Base-by-base conservation (phyloP, 2,329 filamentous ascomycete genomes). In the Sporothrix variecibatus region DNA sequence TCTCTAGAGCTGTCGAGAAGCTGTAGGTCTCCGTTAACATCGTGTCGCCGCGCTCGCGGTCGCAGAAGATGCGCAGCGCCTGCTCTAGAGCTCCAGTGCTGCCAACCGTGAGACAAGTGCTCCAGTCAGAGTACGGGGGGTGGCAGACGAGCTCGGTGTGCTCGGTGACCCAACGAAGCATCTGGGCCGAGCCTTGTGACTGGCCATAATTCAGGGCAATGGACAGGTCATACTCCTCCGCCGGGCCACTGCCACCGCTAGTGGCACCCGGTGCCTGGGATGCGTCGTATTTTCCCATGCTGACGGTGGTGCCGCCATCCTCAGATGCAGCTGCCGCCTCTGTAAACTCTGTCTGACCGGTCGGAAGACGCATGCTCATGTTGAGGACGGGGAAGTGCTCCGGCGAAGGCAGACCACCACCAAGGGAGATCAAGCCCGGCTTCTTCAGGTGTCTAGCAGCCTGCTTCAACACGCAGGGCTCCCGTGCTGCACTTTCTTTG, bases 151-250 rank as follows among this genome's bases (percentile, higher is more conserved):
- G 90, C 83, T 99, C 95, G 0, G 95, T 97, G 83, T 98, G 96
- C 85, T 99, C 96, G 0, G 95, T 97, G 70, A 98, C 87, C 84
- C 93, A 98, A 75, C 96, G 91, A 76, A 98, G 85, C 82, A 99
- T 86, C 83, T 97, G 96, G 3, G 94, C 92, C 12, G 94, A 90
- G 23, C 96, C 96, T 23, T 90, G 90, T 9, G 94, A 91, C 83
- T 97, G 94, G 46, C 93, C 94, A 81, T 99, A 99, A 84, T 99
- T 98, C 81, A 98, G 91, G 0, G 93, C 93, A 76, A 97, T 94
- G 64, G 93, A 90, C 71, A 99, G 89, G 83, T 99, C 96, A 78
- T 88, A 89, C 49, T 84, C 83, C 58, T 79, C 79, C 31, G 78
- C 77, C 17, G 73, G 74, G 56, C 74, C 71, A 9, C 79, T 80